These are phyloP conservation scores for Tranzscheliella williamsii DNA, from an alignment of 1,284 basidiomycete species.

Conservation along the genomic window DNA sequence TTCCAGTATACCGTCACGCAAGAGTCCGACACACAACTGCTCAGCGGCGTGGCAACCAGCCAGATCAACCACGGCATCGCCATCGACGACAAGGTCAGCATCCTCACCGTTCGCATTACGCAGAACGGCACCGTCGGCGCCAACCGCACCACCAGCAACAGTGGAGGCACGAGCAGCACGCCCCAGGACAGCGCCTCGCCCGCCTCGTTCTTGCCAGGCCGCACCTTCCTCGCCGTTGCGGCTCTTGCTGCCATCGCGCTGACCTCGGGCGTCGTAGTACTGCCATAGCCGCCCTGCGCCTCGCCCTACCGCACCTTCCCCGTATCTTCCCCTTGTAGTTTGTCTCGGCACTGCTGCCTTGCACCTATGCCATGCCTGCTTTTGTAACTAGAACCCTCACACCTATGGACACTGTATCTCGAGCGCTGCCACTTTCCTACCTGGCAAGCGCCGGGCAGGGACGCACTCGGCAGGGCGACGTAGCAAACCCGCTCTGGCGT, in stretches of 20 bases:
- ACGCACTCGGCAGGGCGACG: neutral
- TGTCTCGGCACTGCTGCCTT: too few species aligned
- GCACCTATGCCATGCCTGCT: too few species aligned
- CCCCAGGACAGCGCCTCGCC: constrained; percentile 5
- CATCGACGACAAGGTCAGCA: constrained; percentile 45
- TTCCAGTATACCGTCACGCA: constrained; percentile 42
- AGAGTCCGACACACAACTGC: constrained; percentile 17
- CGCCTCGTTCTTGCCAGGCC: too few species aligned
- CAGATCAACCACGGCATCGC: constrained; percentile 56
- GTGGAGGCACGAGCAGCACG: neutral
- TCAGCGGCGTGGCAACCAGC: constrained; percentile 22
- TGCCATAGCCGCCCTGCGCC: too few species aligned
- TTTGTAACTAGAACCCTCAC: too few species aligned
- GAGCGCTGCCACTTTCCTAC: too few species aligned
- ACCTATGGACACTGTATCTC: too few species aligned
- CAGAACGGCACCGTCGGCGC: constrained; percentile 44
- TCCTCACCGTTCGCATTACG: constrained; percentile 49
- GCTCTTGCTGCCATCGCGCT: neutral
- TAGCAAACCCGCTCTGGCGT: neutral
- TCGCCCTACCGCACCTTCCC: too few species aligned
- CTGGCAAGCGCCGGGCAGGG: too few species aligned
- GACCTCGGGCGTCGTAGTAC: too few species aligned
- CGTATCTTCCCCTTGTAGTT: too few species aligned
- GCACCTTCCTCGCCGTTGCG: too few species aligned
- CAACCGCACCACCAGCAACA: neutral